Evolutionary conservation across 768 basidiomycete species (phyloP), one percentile per base, ranked within the genome.

Genomic region (Pholiota molesta): DNA sequence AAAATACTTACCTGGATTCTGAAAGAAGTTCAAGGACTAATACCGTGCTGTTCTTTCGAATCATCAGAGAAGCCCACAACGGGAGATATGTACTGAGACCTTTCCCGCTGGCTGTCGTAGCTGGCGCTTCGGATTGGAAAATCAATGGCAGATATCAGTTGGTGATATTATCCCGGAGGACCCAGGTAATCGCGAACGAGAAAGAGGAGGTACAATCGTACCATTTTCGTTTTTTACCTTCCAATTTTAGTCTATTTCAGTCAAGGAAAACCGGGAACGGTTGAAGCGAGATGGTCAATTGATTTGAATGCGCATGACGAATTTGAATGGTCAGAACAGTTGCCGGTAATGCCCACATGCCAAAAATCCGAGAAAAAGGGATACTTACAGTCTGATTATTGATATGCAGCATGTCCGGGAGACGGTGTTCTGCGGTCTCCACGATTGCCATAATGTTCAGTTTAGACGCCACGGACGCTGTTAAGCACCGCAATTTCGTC

Each of bases 41-140:
- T 37, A 37, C 11, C 14, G 35, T 16, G 1, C 14, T 19, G n/a
- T 44, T 44, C 42, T 44, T 44, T n/a, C n/a, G 42, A 44, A 16
- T 44, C n/a, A n/a, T 26, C 31, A 3, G 31, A 31, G 31, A 31
- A 31, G 31, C 31, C 31, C 31, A 31, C 44, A 19, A 45, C 23
- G 21, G 21, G 13, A 49, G 47, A 49, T 6, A 26, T 11, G 35
- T 37, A 37, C 23, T 8, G 3, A 44, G 19, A 4, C 1, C 47
- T 49, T 49, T 49, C 47, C 47, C 47, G 47, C 47, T 49, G 47
- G n/a, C 47, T 49, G 47, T 49, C 47, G 47, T 49, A 49, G 47
- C 23, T 49, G 9, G 47, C 9, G 23, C 19, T 49, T 49, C 47
- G 47, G 23, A 49, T 23, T 49, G 14, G 47, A 26, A 49, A 49